Conservation (phyloP, 352 stramenopile genomes). For the Pythium apleroticum region DNA sequence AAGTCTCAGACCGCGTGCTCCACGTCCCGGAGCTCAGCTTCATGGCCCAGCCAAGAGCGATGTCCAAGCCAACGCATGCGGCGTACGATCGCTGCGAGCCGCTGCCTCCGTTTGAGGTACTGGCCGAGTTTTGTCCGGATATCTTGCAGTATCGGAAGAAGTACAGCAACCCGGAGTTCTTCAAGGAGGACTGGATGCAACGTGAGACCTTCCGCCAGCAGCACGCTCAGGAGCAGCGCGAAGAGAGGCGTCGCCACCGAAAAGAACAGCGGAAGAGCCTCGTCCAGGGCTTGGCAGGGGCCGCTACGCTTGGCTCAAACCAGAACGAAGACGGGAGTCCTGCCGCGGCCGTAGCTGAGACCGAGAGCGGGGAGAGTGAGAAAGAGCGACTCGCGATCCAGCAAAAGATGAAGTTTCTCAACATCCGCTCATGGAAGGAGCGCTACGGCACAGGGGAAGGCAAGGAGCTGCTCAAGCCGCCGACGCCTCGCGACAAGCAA, state of each 20-base stretch:
- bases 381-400: slow-evolving; percentile 18
- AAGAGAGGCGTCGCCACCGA: slow-evolving; percentile 21
- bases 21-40: slow-evolving; percentile 21
- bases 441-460: slow-evolving; percentile 63
- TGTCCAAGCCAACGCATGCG: slow-evolving; percentile 8
- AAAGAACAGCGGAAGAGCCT: slow-evolving; percentile 22
- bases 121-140: slow-evolving; percentile 32
- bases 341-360: neutral
- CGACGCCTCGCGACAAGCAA: slow-evolving; percentile 18
- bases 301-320: slow-evolving; percentile 25
- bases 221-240: slow-evolving; percentile 22
- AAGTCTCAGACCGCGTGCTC: slow-evolving; percentile 31
- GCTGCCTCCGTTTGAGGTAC: slow-evolving; percentile 41
- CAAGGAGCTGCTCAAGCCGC: slow-evolving; percentile 45
- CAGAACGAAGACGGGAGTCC: slow-evolving; percentile 16
- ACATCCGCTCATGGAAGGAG: slow-evolving; percentile 61
- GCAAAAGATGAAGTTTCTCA: slow-evolving; percentile 48
- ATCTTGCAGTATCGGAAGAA: slow-evolving; percentile 42
- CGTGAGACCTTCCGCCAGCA: slow-evolving; percentile 34
- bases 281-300: neutral
- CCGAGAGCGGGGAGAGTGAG: slow-evolving; percentile 16
- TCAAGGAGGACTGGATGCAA: slow-evolving; percentile 61
- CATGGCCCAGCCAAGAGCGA: neutral
- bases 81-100: slow-evolving; percentile 42
- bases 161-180: slow-evolving; percentile 60